A percentile compares a stretch with the other conserved stretches of the same genome.
These are phyloP conservation scores for Leucoagaricus sp. DNA, from an alignment of 1,284 basidiomycete genomes.

Conservation along the genomic window DNA sequence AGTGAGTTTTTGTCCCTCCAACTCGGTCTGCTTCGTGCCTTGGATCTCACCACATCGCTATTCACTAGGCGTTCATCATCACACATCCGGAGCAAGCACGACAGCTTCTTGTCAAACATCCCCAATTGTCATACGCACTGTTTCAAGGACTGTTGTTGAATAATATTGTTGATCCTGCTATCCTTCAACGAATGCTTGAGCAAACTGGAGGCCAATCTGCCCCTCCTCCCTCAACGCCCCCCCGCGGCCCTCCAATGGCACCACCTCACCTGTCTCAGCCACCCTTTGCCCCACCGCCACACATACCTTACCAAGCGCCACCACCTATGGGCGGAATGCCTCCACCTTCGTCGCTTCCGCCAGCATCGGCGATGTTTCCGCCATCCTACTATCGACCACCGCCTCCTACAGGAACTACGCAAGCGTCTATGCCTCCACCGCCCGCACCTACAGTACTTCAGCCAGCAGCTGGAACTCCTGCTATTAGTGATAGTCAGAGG, in stretches of 20 bases:
- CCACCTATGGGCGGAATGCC: constrained; percentile 24
- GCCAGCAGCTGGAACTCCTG: constrained; percentile 24
- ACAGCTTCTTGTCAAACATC: constrained; percentile 78
- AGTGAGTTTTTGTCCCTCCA: constrained; percentile 61
- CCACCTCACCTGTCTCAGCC: constrained; percentile 32
- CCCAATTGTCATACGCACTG: constrained; percentile 94
- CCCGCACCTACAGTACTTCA: constrained; percentile 27
- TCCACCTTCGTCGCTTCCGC: constrained; percentile 34
- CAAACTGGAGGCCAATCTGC: constrained; percentile 35
- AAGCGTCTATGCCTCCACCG: constrained; percentile 26
- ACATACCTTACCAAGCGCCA: constrained; percentile 36
- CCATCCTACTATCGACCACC: constrained; percentile 48
- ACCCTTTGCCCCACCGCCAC: constrained; percentile 25
- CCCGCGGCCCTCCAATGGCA: constrained; percentile 28
- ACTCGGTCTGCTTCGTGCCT: not conserved
- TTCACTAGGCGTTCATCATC: constrained; percentile 78
- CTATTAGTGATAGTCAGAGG: constrained; percentile 39
- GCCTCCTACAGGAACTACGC: constrained; percentile 32
- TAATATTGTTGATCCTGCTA: constrained; percentile 90
- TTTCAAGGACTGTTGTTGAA: constrained; percentile 95
- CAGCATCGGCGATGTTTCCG: constrained; percentile 33
- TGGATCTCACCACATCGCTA: constrained; percentile 8
- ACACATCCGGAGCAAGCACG: constrained; percentile 91
- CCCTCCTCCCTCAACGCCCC: constrained; percentile 30
- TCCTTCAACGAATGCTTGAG: constrained; percentile 74